Evolutionary conservation across 352 stramenopile genomes (phyloP), one percentile per base, ranked within the genome.

Genomic region (Plasmopara halstedii): DNA sequence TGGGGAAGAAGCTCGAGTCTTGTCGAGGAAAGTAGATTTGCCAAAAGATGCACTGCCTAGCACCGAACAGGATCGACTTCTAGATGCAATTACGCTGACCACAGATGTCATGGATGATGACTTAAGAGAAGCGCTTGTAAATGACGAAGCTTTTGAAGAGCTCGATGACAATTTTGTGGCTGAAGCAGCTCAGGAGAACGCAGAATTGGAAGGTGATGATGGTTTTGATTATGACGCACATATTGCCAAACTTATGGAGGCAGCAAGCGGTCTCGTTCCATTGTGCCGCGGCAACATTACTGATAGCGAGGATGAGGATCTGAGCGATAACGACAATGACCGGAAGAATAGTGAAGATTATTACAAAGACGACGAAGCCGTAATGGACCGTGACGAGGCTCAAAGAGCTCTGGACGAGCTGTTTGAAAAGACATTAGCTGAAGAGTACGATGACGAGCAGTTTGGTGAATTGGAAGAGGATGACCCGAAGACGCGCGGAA

Each of bases 221-320:
- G 84, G 70, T 6, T 97, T 97, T 57, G 88, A 97, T 54, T 97
- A 96, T 56, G 88, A 97, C 37, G 84, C 84, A 15, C 89, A 97
- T 52, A 95, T 97, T 52, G 86, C 83, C 25, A 91, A 87, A 53
- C 71, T 97, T 18, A 96, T 97, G 81, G 84, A 83, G 8, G 75
- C 84, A 4, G 84, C 84, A 1, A 88, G 77, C 21, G 79, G 81
- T 38, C 62, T 89, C 4, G 56, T 45, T 23, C 75, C 75, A 18
- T 75, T 85, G 48, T 75, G 61, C 51, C 63, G 63, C n/a, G 79
- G 75, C 7, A 64, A 86, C 23, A 46, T 91, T 13, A 82, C 67
- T 6, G 77, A 88, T 32, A 68, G 75, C n/a, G 74, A 88, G 38
- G 78, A 83, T 11, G 87, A 95, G 42, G 83, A 96, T 29, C 61